Percentiles rank a stretch among this genome's conserved stretches.
phyloP scores from a whole-genome alignment of 192 early-diverging fungal genomes.

The Mortierella hygrophila region DNA sequence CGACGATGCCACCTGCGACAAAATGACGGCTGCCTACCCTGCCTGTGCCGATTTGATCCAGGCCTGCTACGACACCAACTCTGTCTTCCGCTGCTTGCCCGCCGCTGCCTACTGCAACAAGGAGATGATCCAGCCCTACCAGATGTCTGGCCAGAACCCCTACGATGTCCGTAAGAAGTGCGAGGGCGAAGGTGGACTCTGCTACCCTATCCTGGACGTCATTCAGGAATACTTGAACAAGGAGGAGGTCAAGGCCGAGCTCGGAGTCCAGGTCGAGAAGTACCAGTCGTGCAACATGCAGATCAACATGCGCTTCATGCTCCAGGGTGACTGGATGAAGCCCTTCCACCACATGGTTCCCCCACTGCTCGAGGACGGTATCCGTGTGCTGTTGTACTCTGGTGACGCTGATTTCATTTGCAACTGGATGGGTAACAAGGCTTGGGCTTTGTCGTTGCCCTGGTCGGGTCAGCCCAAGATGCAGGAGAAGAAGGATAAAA shows the following conservation, averaged over 20 bases:
- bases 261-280: slow-evolving; percentile 77
- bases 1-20: slow-evolving; percentile 75
- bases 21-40: slow-evolving; percentile 81
- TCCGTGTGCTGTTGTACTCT: slow-evolving; percentile 90
- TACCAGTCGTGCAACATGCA: slow-evolving; percentile 89
- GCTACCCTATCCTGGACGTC: slow-evolving; percentile 86
- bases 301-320: slow-evolving; percentile 70
- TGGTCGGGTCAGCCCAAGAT: slow-evolving; percentile 87
- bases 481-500: slow-evolving; percentile 72
- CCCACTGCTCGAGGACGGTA: slow-evolving; percentile 81
- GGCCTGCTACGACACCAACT: slow-evolving; percentile 89
- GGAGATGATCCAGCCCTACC: slow-evolving; percentile 82
- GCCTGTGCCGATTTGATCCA: slow-evolving; percentile 82
- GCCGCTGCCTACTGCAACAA: slow-evolving; percentile 89
- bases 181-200: slow-evolving; percentile 82
- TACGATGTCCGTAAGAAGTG: slow-evolving; percentile 95
- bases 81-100: slow-evolving; percentile 84
- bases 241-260: slow-evolving; percentile 76
- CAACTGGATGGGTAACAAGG: slow-evolving; percentile 94
- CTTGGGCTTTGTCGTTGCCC: slow-evolving; percentile 86
- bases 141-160: slow-evolving; percentile 87
- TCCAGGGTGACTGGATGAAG: slow-evolving; percentile 74
- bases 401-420: slow-evolving; percentile 96
- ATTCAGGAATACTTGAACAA: slow-evolving; percentile 87
- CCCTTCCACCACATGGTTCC: slow-evolving; percentile 79